Conservation (phyloP, 2,329 filamentous ascomycete genomes). For the Zasmidium citrigriseum region DNA sequence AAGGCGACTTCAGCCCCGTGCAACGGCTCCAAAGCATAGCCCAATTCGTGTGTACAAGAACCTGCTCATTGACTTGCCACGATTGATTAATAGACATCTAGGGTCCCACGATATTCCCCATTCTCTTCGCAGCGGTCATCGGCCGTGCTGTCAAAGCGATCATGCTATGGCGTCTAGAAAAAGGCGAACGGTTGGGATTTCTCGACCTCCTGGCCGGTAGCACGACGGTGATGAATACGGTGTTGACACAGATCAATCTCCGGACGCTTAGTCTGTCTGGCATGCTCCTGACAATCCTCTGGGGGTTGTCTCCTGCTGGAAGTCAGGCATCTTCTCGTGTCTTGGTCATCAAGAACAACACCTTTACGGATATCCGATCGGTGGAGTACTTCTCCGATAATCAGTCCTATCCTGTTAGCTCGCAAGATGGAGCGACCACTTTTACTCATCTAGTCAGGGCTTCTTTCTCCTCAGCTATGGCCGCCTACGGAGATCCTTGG, state of each 20-base stretch:
- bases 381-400: neutral
- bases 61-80: no score
- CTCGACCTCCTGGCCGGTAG: constrained; percentile 12
- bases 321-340: constrained; percentile 8
- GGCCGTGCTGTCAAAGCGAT: constrained; percentile 2
- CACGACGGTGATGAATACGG: constrained; percentile 5
- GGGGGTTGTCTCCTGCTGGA: constrained; percentile 7
- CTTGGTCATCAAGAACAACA: neutral
- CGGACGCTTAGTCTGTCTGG: constrained; percentile 1
- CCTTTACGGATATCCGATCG: neutral
- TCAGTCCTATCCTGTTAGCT: neutral
- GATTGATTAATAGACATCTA: no score
- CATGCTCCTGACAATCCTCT: neutral
- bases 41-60: no score
- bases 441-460: no score
- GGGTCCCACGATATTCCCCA: constrained; percentile 11
- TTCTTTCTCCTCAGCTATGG: no score
- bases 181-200: neutral
- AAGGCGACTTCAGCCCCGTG: no score
- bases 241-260: neutral
- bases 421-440: no score
- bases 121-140: constrained; percentile 5
- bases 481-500: no score
- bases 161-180: constrained; percentile 5
- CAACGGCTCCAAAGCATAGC: no score